Base-by-base conservation (phyloP, 2,329 filamentous ascomycete genomes). In the Ophiostoma piceae region DNA sequence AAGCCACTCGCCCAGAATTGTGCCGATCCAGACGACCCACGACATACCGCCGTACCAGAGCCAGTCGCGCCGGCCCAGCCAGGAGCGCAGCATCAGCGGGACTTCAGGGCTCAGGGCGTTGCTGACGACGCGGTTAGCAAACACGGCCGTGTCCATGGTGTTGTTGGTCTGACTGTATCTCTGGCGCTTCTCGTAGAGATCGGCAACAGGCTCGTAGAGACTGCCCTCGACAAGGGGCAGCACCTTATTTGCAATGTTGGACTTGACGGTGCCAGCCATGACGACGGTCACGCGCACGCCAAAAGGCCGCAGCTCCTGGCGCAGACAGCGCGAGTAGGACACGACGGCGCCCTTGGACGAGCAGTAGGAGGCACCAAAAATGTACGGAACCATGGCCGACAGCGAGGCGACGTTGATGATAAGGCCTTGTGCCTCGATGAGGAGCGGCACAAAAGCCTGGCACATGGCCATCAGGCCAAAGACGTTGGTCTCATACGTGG, bases 391-490 rank as follows among this genome's bases (percentile, higher is more conserved):
- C 29, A 84, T 74, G 37, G 84, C 80, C 2, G 84, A 82, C 8
- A 83, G 78, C 32, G 84, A 86, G 6, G 84, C 84, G 70, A 86
- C 82, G 76, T 86, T 86, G 77, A 87, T 76, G 75, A 87, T 81
- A 11, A 86, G 79, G 0, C 85, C 84, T 32, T 79, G 79, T 0
- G 84, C 79, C 19, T 80, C 76, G 67, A 86, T 83, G 32, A 87
- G 80, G 62, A 83, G 80, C 69, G 79, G 78, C 12, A 80, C 76
- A 73, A 87, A 87, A 39, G 80, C 79, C 74, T 84, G 79, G 68
- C 81, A 82, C 79, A 84, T 85, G 75, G 83, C 80, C 83, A 87
- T 86, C 73, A 84, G 81, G 60, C 83, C 83, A 71, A 87, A 85
- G 57, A 87, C 83, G 73, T 87, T 87, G 73, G 83, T 82, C 76